Base-by-base conservation (phyloP, 2,329 filamentous ascomycete species). In the Pyrenophora graminea region DNA sequence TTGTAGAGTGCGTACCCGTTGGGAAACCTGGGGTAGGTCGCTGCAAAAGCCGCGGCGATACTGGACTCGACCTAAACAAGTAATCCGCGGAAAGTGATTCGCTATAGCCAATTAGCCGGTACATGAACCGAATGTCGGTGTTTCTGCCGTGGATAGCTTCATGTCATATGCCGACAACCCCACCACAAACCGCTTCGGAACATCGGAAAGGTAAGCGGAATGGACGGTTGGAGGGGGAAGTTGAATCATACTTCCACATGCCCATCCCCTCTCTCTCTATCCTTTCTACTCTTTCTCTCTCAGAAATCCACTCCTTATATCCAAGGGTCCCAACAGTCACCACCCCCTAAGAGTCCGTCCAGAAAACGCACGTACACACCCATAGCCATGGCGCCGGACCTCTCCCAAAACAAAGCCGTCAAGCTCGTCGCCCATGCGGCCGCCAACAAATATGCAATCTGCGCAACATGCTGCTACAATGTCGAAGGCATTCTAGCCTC, bases 401-500 rank as follows among this genome's bases (percentile, higher is more conserved):
- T 73, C 32, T 83, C 84, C 48, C 62, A 70, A 23, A 70, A 72
- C 53, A 65, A 63, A 45, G 68, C 69, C 10, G 61, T 72, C 21
- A 66, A 63, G 64, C 83, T 86, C 63, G 79, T 86, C 63, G 77
- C 83, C 61, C 79, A 80, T 48, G 84, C 84, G 48, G 75, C 77
- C 39, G 72, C 76, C 19, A 80, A 81, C 62, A 76, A 79, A 30
- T 86, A 86, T 62, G 83, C 79, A 42, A 78, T 86, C 32, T 82
- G 82, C 7, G 83, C 79, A 55, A 85, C 84, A 77, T 85, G 83
- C 78, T 78, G 76, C 52, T 87, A 89, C 78, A 88, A 90, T 66
- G 76, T 89, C 51, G 87, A 90, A 74, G 84, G 83, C 40, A 85
- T 91, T 58, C 76, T 89, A 21, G 86, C 85, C 1, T 85, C 84